Conservation (phyloP, 2,329 filamentous ascomycete genomes). For the Fusarium coffeatum region DNA sequence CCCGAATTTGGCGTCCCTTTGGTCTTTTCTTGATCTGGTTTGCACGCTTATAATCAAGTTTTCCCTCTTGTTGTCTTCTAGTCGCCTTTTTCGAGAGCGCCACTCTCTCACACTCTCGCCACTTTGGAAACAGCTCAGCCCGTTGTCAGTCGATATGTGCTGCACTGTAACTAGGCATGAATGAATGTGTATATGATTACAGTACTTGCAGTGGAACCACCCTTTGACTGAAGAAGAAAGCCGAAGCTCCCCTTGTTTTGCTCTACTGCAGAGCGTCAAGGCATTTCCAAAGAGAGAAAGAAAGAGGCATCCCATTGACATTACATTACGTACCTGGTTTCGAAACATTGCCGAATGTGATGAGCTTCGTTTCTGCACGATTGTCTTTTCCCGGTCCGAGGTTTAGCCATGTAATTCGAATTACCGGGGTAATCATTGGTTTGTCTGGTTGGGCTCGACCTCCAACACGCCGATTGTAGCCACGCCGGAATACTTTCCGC, state of each 20-base stretch:
- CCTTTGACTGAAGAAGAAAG: conserved; percentile 19
- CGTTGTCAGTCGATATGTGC: conserved; percentile 15
- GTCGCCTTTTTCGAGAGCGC: conserved; percentile 12
- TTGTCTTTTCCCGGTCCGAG: conserved; percentile 11
- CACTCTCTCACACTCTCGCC: conserved; percentile 38
- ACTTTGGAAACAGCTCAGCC: conserved; percentile 5
- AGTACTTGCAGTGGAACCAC: conserved; percentile 24
- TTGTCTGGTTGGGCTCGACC: not conserved
- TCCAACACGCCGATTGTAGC: conserved; percentile 31
- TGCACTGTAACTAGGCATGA: not conserved
- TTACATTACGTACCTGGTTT: conserved; percentile 20
- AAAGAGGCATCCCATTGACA: conserved; percentile 3
- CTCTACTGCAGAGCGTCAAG: not conserved
- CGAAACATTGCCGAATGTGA: conserved; percentile 25
- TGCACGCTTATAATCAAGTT: conserved; percentile 32
- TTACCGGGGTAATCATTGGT: conserved; percentile 8
- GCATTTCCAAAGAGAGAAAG: not conserved
- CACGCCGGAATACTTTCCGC: conserved; percentile 38
- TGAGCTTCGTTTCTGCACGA: conserved; percentile 19
- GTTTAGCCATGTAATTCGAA: conserved; percentile 31
- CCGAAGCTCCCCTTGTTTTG: conserved; percentile 20
- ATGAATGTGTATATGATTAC: not conserved
- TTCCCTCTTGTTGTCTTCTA: conserved; percentile 15
- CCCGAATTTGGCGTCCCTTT: conserved; percentile 11
- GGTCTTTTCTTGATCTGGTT: not conserved